Evolutionary conservation across 148 eudicot genomes (phyloP), one percentile per base, ranked within the genome.

Genomic region (Diospyros kaki): DNA sequence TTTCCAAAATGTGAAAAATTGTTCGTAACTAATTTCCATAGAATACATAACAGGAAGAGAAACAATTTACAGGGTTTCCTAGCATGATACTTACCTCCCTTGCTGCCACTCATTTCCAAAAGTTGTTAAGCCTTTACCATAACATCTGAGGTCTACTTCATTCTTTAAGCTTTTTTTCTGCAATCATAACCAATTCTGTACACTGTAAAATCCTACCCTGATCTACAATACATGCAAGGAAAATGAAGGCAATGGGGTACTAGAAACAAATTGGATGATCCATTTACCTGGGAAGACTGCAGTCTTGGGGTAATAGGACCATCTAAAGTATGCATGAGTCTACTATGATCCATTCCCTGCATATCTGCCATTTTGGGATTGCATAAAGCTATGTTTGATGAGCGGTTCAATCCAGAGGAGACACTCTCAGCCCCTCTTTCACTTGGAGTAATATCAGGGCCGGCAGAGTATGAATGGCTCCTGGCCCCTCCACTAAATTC

Each of bases 271-370:
- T 15, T 66, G 69, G 38, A 67, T 13, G 51, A 12, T 46, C 14
- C 69, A 79, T 28, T 3, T 13, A 67, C 78, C 66, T 66, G 15
- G 13, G 50, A 13, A 2, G 50, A 17, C 38, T 8, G 61, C 39
- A 48, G 51, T 40, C 70, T 58, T 62, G 45, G 41, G 40, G 58
- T 3, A 64, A 4, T 41, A 53, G 82, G 14, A 69, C 72, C 40
- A 48, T 74, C 54, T 69, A 46, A 14, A 54, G 50, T 61, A 41
- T 78, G 74, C 42, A 78, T 63, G 72, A 81, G 68, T 45, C 73
- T 71, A 59, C 76, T 81, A 9, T 77, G 56, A 64, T 75, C 76
- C 80, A 80, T 73, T 66, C 70, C 73, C 71, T 43, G 69, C 61
- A 76, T 73, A 58, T 78, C 8, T 8, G 75, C 38, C 68, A 1